Base-by-base conservation (phyloP, 306 rosid species). In the Sophora flavescens region DNA sequence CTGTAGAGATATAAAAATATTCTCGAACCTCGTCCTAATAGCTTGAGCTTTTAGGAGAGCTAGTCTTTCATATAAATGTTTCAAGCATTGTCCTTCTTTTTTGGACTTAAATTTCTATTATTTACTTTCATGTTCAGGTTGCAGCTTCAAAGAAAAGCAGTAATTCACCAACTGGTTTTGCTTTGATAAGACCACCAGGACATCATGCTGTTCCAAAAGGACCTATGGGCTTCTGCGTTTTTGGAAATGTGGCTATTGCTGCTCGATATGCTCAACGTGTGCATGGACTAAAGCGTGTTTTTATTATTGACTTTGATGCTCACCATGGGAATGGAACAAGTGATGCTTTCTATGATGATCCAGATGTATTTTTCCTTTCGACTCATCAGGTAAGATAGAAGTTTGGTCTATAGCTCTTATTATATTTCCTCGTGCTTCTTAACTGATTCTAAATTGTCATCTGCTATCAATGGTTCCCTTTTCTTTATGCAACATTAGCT, bases 311-410 rank as follows among this genome's bases (percentile, higher is more conserved):
- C 81, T 94, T 94, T 85, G 96, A 94, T 79, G 97, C 89, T 51
- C 97, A 90, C 80, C 97, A 94, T 63, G 98, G 98, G 56, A 94
- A 94, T 86, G 98, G 98, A 54, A 94, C 98, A 78, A 88, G 87
- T 59, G 97, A 94, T 81, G 97, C 93, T 80, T 94, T 92, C 88
- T 94, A 89, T 56, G 89, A 89, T 33, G 98, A 94, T 84, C 93
- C 93, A 2, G 93, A 94, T 72, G 81, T 94, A 60, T 92, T 87
- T 85, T 92, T 94, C 85, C 93, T 94, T 66, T 94, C 98, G 30
- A 85, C 93, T 87, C 98, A 94, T 85, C 98, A 94, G 83, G 97
- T 90, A 81, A 91, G 97, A 68, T 54, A 61, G 70, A 15, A 62
- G 22, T 65, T 84, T 54, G 52, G 58, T 76, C 63, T 22, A 60